Percentiles rank a stretch among this genome's conserved stretches.
Evolutionary conservation across 2,329 filamentous ascomycete species (phyloP).

Genomic region (Phialophora verrucosa): DNA sequence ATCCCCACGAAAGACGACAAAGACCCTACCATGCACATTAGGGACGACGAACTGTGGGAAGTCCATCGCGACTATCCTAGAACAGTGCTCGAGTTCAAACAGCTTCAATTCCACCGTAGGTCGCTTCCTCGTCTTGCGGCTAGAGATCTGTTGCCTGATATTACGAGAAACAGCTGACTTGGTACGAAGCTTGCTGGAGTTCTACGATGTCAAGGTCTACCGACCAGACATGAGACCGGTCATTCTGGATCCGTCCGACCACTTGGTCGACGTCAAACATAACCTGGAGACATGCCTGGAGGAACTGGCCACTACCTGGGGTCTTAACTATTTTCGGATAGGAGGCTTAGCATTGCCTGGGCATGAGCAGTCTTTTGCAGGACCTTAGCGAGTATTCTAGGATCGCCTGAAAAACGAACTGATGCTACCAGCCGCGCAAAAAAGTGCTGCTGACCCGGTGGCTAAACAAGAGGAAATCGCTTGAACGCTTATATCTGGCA

Average conservation of each 20-base stretch:
- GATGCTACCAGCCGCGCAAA: not conserved
- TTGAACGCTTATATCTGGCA: not conserved
- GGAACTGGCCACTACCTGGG: conserved; percentile 32
- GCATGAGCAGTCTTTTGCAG: conserved; percentile 5
- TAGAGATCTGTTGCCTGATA: conserved; percentile 7
- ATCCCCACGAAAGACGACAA: conserved; percentile 30
- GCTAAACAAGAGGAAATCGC: not conserved
- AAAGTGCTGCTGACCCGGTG: not conserved
- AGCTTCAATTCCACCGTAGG: conserved; percentile 35
- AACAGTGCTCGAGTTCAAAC: conserved; percentile 35
- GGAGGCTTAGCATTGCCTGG: conserved; percentile 30
- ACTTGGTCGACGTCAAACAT: conserved; percentile 23
- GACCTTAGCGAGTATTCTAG: not conserved
- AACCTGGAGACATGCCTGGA: conserved; percentile 35
- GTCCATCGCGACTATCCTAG: conserved; percentile 28
- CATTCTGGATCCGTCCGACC: conserved; percentile 22
- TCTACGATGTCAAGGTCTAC: conserved; percentile 32
- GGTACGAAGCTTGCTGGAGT: conserved; percentile 33
- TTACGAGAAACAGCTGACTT: conserved; percentile 24
- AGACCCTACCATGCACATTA: conserved; percentile 33
- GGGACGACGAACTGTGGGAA: conserved; percentile 34
- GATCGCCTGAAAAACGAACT: not conserved
- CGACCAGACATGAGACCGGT: conserved; percentile 31
- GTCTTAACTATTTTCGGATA: conserved; percentile 32
- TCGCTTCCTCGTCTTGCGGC: not conserved